These are phyloP conservation scores for Neofusicoccum sp. DNA, from an alignment of 2,329 filamentous ascomycete species.

Conservation along the genomic window DNA sequence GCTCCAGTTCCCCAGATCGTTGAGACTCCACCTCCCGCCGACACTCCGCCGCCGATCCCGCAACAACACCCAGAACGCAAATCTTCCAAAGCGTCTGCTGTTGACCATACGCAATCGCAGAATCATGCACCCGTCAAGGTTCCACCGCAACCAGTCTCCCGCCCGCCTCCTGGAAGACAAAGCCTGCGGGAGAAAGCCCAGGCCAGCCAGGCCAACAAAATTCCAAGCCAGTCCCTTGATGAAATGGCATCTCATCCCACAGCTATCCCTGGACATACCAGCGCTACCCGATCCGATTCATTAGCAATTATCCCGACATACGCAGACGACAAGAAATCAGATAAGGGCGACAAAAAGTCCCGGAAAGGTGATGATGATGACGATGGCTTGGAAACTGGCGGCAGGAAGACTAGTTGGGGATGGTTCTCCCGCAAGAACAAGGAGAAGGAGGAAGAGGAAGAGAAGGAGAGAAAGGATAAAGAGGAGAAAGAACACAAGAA, in stretches of 20 bases:
- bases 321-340: constrained; percentile 71
- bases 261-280: constrained; percentile 67
- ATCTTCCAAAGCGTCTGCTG: constrained; percentile 42
- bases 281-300: constrained; percentile 68
- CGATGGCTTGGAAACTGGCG: constrained; percentile 62
- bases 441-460: constrained; percentile 69
- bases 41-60: constrained; percentile 27
- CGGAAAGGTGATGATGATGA: constrained; percentile 73
- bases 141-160: constrained; percentile 1
- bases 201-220: constrained; percentile 41
- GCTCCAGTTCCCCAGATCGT: constrained; percentile 57
- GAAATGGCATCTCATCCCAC: constrained; percentile 69
- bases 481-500: constrained; percentile 49
- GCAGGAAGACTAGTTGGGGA: constrained; percentile 81
- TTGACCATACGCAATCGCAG: constrained; percentile 27
- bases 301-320: constrained; percentile 80
- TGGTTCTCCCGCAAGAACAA: constrained; percentile 75
- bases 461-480: constrained; percentile 57
- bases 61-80: constrained; percentile 54
- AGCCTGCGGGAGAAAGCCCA: constrained; percentile 32
- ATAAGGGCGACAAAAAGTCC: constrained; percentile 68
- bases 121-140: constrained; percentile 19
- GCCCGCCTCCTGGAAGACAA: constrained; percentile 21
- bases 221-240: constrained; percentile 56
- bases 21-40: constrained; percentile 59